Base-by-base conservation (phyloP, 495 filamentous ascomycete genomes). In the Penicilliopsis zonata region DNA sequence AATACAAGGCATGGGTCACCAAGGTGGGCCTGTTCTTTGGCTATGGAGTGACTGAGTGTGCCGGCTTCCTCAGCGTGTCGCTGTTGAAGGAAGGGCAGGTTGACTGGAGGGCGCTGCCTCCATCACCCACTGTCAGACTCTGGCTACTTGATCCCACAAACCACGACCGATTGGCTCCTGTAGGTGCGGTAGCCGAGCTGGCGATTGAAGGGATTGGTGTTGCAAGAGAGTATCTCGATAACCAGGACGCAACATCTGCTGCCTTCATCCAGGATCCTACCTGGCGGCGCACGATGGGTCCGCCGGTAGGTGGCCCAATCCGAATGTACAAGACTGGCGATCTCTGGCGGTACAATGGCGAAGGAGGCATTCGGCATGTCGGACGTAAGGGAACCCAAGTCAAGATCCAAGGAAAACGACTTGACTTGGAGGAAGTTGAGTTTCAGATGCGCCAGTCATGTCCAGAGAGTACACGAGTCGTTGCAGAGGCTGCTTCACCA, bases 291-390 rank as follows among this genome's bases (percentile, higher is more conserved):
- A 33, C 29, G 10, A 37, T 23, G 17, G 6, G 21, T 10, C 21
- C 21, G 6, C 6, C 21, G 10, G 21, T 6, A 6, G 6, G 10
- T 10, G 21, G 21, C 21, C 35, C 40, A 0, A 30, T 75, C 21
- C 35, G 42, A 0, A 30, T 75, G 6, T 78, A 78, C 37, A 72
- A 68, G 45, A 72, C 70, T 1, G 70, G 70, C 2, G 70, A 75
- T 47, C 45, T 72, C 0, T 69, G 72, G 0, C 49, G 49, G n/a
- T 71, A 72, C 30, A 18, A 42, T n/a, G 23, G 29, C 4, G 58
- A 62, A 16, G 62, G 66, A 2, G 49, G 49, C 2, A 44, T 73
- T 18, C 34, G 56, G 16, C 72, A 69, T 44, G 50, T 72, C 2
- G 65, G 64, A 3, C 55, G 70, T 4, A 63, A 64, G 28, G n/a